Evolutionary conservation across 73 alveolate species (phyloP), one percentile per base, ranked within the genome.

Genomic region (Symbiodinium pilosum): DNA sequence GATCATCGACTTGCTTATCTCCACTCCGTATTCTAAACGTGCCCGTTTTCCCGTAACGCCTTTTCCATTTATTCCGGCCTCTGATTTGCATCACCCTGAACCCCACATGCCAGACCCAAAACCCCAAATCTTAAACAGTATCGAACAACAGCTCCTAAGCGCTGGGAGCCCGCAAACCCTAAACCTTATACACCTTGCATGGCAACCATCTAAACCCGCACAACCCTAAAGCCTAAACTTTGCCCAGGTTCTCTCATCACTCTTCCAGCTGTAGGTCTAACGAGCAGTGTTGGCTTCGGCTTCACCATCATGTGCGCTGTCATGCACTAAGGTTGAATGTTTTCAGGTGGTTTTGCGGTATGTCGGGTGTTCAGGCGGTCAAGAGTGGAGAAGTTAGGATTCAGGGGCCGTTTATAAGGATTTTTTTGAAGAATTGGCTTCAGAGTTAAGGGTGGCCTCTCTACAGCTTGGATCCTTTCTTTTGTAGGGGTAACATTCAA

Each of bases 241-340:
- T 64, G 77, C 77, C 38, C 77, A 64, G 77, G 77, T 64, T 24
- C 77, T 21, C 38, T 30, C 32, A 64, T 64, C 36, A 64, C 77
- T 16, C 38, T 64, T 36, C 28, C 77, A 18, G 77, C 77, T 26
- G 77, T 18, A 32, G 77, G 77, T 7, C 77, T 64, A 8, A 64
- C 36, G 77, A 64, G 77, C 77, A 64, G 77, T 36, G 77, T 64
- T 36, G 77, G 77, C 77, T 64, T 64, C 77, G 77, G 77, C 77
- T 64, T 64, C 77, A 64, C 28, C 77, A 64, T 64, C 77, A 64
- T 64, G 77, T 64, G 77, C 77, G 11, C 77, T 64, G 39, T 64
- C 77, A 21, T 24, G 26, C n/a, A 54, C n/a, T n/a, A n/a, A n/a
- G n/a, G n/a, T n/a, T n/a, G n/a, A n/a, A n/a, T n/a, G n/a, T n/a